A percentile compares a stretch with the other conserved stretches of the same genome.
Conservation (phyloP, 2,329 filamentous ascomycete genomes). For the Cadophora luteo-olivacea region DNA sequence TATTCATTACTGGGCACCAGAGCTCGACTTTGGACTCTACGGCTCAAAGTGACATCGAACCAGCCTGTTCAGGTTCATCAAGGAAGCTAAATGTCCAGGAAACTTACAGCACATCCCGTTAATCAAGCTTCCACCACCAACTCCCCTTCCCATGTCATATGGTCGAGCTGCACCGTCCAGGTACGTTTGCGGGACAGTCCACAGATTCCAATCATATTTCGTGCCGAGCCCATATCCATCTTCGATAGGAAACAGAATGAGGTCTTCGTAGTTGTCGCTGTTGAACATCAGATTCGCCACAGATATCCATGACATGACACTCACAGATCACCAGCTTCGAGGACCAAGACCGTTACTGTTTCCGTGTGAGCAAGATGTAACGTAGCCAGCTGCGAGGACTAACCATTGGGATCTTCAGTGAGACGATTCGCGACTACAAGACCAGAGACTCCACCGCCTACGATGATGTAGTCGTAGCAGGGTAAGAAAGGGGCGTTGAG, state of each 20-base stretch:
- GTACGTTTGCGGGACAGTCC: conserved; percentile 47
- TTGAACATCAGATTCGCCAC: conserved; percentile 2
- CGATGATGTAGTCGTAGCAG: conserved; percentile 50
- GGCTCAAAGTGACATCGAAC: neutral
- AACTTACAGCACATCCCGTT: conserved; percentile 48
- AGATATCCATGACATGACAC: neutral
- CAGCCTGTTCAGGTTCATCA: neutral
- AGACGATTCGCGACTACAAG: conserved; percentile 53
- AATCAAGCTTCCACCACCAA: conserved; percentile 49
- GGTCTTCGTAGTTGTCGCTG: conserved; percentile 39
- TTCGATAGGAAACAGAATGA: conserved; percentile 37
- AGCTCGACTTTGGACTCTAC: neutral
- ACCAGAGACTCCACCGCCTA: conserved; percentile 55
- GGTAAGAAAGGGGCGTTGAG: conserved; percentile 33
- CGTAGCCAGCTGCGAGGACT: neutral
- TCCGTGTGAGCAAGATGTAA: conserved; percentile 13
- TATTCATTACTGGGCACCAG: conserved; percentile 35
- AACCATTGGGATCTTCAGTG: conserved; percentile 45
- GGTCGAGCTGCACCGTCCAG: conserved; percentile 37
- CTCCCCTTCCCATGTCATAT: conserved; percentile 32
- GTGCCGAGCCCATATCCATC: conserved; percentile 44
- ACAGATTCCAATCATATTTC: conserved; percentile 51
- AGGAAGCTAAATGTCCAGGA: neutral
- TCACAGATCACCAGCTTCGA: conserved; percentile 40
- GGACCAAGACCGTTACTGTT: conserved; percentile 37